Evolutionary conservation across 2,329 filamentous ascomycete species (phyloP).

Genomic region (Aspergillus ibericus): DNA sequence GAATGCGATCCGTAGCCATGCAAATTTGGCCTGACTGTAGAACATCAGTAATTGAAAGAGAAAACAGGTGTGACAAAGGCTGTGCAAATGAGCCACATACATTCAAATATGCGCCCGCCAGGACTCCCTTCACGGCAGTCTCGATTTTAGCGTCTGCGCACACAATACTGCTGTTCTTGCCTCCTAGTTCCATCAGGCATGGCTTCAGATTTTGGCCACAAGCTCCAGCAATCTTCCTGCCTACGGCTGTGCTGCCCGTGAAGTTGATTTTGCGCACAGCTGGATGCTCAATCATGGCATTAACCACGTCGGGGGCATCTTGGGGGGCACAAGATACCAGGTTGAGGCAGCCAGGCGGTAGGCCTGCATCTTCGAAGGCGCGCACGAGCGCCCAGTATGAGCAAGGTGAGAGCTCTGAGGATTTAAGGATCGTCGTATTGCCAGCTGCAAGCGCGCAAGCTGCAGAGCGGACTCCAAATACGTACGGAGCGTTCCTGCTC

Average conservation of each 20-base stretch:
- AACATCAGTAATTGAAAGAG: not conserved
- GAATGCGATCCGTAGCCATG: constrained; percentile 75
- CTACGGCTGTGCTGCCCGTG: constrained; percentile 47
- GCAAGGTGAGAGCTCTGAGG: constrained; percentile 64
- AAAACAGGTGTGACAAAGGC: not conserved
- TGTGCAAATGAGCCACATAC: constrained; percentile 17
- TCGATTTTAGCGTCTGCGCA: constrained; percentile 75
- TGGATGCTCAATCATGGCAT: constrained; percentile 59
- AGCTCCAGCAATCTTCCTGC: constrained; percentile 39
- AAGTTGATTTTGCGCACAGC: constrained; percentile 47
- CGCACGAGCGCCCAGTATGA: constrained; percentile 61
- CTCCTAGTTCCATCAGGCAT: constrained; percentile 75
- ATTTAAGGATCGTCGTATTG: constrained; percentile 73
- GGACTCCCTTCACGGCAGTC: constrained; percentile 50
- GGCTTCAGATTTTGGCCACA: constrained; percentile 55
- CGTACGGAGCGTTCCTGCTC: constrained; percentile 54
- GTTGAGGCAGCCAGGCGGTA: constrained; percentile 74
- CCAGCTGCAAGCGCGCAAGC: constrained; percentile 66
- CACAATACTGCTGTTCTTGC: constrained; percentile 76
- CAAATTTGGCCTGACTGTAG: constrained; percentile 68
- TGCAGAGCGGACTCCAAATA: constrained; percentile 52
- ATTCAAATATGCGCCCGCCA: constrained; percentile 36
- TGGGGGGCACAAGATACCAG: constrained; percentile 61
- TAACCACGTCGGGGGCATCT: constrained; percentile 67
- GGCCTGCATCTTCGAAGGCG: constrained; percentile 68